Percentiles rank a stretch among this genome's conserved stretches.
phyloP scores from a whole-genome alignment of 305 asterid genomes.

The Solanum hybrid region DNA sequence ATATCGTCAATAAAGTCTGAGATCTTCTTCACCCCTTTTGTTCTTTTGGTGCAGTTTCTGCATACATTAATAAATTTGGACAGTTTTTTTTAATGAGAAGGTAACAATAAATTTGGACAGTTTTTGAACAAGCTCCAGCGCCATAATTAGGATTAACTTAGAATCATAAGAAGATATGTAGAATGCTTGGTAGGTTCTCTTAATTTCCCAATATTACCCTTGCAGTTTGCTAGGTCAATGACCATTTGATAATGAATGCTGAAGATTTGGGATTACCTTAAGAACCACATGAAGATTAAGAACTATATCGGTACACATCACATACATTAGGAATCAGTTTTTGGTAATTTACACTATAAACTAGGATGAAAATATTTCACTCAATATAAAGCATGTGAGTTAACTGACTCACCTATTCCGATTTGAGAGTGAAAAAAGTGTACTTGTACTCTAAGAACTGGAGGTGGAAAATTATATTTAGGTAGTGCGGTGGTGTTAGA shows the following conservation, averaged over 20 bases:
- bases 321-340: neutral
- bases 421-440: neutral
- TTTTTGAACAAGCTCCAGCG: neutral
- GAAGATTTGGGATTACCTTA: neutral
- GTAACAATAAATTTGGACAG: neutral
- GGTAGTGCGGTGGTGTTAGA: neutral
- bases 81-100: neutral
- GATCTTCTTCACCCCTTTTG: neutral
- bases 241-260: neutral
- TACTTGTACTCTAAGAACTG: neutral
- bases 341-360: neutral
- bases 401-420: neutral
- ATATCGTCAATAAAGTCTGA: neutral
- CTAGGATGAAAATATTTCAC: neutral
- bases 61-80: neutral
- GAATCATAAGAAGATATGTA: neutral
- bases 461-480: neutral
- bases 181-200: neutral
- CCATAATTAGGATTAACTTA: neutral
- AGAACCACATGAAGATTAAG: neutral
- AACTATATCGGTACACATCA: neutral
- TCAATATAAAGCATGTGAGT: neutral
- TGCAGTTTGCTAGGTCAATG: neutral
- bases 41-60: neutral
- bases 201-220: neutral